Evolutionary conservation across 2,329 filamentous ascomycete species (phyloP).

Genomic region (Zymoseptoria passerinii): DNA sequence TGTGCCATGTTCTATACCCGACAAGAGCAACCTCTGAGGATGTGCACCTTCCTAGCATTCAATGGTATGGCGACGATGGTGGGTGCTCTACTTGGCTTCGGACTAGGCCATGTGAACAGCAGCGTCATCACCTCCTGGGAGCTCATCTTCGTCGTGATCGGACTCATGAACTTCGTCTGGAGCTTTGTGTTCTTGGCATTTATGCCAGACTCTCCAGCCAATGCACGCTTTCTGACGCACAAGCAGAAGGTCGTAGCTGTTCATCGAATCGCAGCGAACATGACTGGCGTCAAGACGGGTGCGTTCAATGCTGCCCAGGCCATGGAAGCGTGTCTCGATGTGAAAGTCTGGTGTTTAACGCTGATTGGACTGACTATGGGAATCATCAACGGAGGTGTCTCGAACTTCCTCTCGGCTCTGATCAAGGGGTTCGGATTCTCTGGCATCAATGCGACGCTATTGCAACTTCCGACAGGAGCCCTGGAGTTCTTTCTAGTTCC

Average conservation of each 20-base stretch:
- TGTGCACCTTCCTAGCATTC: conserved; percentile 17
- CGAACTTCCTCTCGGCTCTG: conserved; percentile 12
- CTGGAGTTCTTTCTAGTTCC: conserved; percentile 11
- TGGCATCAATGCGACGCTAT: conserved; percentile 55
- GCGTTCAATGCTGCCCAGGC: conserved; percentile 47
- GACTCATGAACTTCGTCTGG: background rate
- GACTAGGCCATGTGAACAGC: conserved; percentile 17
- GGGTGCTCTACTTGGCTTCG: conserved; percentile 22
- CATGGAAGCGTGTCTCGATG: conserved; percentile 47
- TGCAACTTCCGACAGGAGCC: conserved; percentile 45
- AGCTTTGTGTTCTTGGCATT: conserved; percentile 17
- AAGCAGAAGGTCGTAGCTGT: conserved; percentile 43
- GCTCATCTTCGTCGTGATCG: conserved; percentile 26
- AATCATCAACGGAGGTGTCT: conserved; percentile 35
- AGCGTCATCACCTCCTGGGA: conserved; percentile 24
- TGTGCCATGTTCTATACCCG: conserved; percentile 32
- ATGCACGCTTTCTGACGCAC: conserved; percentile 45
- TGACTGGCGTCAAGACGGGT: conserved; percentile 44
- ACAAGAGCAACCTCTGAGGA: conserved; percentile 22
- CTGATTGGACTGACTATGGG: conserved; percentile 33
- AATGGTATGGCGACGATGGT: conserved; percentile 13
- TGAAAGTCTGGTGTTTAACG: conserved; percentile 51
- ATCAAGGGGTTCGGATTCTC: conserved; percentile 45
- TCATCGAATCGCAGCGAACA: conserved; percentile 30
- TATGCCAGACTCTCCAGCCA: conserved; percentile 45